phyloP scores from a whole-genome alignment of 768 basidiomycete species.

The Suillus subaureus region DNA sequence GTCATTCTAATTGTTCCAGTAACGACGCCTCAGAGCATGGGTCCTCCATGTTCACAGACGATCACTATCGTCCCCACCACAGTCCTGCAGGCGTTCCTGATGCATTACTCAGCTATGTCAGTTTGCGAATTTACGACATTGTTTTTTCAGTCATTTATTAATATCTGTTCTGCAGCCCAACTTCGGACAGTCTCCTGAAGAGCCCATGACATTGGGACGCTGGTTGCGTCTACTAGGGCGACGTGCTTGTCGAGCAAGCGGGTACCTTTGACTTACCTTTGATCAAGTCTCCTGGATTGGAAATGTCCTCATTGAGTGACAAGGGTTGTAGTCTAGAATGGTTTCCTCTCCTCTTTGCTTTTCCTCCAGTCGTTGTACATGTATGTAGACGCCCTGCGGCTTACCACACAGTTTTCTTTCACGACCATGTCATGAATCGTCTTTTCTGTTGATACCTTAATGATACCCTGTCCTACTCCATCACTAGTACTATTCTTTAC shows the following conservation, averaged over 20 bases:
- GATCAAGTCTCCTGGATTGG: background rate
- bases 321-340: background rate
- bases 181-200: background rate
- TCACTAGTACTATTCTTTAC: background rate
- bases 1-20: background rate
- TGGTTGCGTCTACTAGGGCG: conserved; percentile 3
- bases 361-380: background rate
- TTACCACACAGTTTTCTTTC: background rate
- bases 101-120: background rate
- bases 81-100: background rate
- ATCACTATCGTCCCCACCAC: background rate
- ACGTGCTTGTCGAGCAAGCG: background rate
- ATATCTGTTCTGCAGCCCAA: background rate
- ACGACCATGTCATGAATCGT: background rate
- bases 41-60: background rate
- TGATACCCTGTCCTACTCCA: background rate
- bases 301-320: conserved; percentile 1
- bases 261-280: background rate
- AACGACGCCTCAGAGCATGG: background rate
- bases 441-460: background rate
- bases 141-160: background rate
- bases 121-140: background rate
- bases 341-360: background rate
- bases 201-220: conserved; percentile 5
- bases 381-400: background rate